Evolutionary conservation across 164 flowering plant genomes (phyloP), one percentile per base, ranked within the genome.

Genomic region (Houttuynia cordata): DNA sequence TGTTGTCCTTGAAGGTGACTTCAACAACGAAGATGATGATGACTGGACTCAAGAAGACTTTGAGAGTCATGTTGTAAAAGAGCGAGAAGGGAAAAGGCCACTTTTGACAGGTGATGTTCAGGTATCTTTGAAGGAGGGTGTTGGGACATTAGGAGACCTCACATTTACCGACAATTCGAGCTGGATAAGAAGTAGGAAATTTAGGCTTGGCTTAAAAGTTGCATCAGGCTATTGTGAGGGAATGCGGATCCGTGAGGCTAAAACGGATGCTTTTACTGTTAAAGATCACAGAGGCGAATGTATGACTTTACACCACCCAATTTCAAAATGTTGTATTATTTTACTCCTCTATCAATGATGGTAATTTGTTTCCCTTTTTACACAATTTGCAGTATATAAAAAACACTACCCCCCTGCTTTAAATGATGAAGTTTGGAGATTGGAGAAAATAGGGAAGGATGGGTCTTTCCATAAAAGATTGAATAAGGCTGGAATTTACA

Each of bases 251-350:
- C 92, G 92, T 47, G 99, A 90, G 74, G 99, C 94, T 22, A 93
- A 90, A 73, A 87, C 99, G 59, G 97, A 88, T 51, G 91, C 97
- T 52, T 93, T 93, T 64, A 81, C 85, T 37, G 99, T 93, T 56
- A 90, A 87, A 79, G 97, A 93, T 79, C 99, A 93, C 67, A 76
- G 99, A 71, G 99, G 99, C 61, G 97, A 90, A 83, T 75, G 99
- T 93, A 72, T 71, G 84, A 76, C 69, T 61, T 62, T 45, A 12
- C 14, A 12, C 49, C 17, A 18, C 52, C 53, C 24, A 24, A 14
- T 42, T 18, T 37, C 17, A 20, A n/a, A 51, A 20, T 52, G 20
- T 52, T 24, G 8, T 54, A 24, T 23, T 54, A 23, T 24, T 55
- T 8, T 24, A 13, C 22, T 49, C 4, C 19, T 37, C 24, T 56